Base-by-base conservation (phyloP, 1,284 basidiomycete species). In the Malassezia brasiliensis region DNA sequence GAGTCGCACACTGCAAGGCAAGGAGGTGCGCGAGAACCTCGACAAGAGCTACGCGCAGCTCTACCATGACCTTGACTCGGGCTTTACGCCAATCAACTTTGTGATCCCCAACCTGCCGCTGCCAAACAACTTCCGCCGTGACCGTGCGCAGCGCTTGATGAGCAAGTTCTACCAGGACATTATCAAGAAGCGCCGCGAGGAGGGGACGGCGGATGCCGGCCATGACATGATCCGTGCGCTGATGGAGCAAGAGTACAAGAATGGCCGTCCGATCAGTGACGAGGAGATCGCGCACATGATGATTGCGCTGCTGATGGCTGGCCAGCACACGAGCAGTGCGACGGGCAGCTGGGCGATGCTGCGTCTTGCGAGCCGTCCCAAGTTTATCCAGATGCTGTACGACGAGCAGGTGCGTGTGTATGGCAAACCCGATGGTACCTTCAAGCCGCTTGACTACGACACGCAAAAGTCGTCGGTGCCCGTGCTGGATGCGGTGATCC, bases 271-370 rank as follows among this genome's bases (percentile, higher is more conserved):
- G 1, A 81, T 98, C 32, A 81, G 81, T 47, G 89, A 96, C 71
- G 84, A 87, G 63, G 90, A 96, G 76, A 86, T 98, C 61, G 90
- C 94, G 0, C 93, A 96, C 72, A 91, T 96, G 73, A 85, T 98
- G 86, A 77, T 78, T 53, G 77, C 77, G 1, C 61, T 77, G n/a
- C 68, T 78, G n/a, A 77, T 77, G 75, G 93, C 93, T 37, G 94
- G 94, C 25, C 94, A 99, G 77, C 94, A 98, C 78, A 99, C 94
- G 0, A 88, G 86, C 65, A 91, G 90, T 17, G 87, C 93, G 0
- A 88, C 89, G 10, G 83, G 84, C 22, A 85, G 88, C 5, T 99
- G 94, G 94, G 77, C 85, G 1, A 79, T 98, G 37, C 81, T 96
- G 46, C 88, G 94, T 67, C 77, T 98, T 19, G 93, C 90, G n/a